Conservation (phyloP, 768 basidiomycete species). For the Strobilomyces confusus region DNA sequence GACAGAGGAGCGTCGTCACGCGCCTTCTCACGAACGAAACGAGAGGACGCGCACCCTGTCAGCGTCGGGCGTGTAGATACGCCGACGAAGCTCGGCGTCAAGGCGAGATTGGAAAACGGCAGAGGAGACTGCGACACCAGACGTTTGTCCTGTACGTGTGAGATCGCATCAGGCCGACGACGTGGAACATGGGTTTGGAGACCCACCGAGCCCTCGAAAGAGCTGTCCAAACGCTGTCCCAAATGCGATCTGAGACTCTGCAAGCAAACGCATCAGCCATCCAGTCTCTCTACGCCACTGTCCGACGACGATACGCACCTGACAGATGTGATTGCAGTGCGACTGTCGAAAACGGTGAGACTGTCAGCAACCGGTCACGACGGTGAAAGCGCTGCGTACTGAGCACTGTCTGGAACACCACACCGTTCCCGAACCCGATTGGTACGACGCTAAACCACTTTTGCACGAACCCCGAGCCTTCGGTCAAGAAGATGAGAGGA, state of each 20-base stretch:
- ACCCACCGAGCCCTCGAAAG: conserved; percentile 20
- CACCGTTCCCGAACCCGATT: too few relatives aligned
- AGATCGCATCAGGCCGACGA: background rate
- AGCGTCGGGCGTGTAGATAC: conserved; percentile 11
- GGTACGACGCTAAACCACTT: too few relatives aligned
- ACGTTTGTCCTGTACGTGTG: conserved; percentile 14
- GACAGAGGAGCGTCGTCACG: too few relatives aligned
- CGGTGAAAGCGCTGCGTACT: background rate
- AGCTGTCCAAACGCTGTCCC: conserved; percentile 25
- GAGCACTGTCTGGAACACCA: background rate
- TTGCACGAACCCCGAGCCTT: too few relatives aligned
- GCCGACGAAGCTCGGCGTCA: conserved; percentile 4
- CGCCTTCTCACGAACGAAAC: too few relatives aligned
- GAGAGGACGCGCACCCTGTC: background rate
- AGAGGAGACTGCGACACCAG: conserved; percentile 16
- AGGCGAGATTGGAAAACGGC: too few relatives aligned
- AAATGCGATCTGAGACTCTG: conserved; percentile 21
- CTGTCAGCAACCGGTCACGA: too few relatives aligned
- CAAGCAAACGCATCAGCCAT: background rate
- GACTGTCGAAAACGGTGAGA: too few relatives aligned
- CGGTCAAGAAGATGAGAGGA: conserved; percentile 28
- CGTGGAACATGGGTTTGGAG: too few relatives aligned
- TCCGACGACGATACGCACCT: background rate
- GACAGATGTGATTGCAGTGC: background rate
- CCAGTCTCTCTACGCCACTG: background rate